Evolutionary conservation across 371 early-diverging fungal species (phyloP).

Genomic region (Lichtheimia ornata): DNA sequence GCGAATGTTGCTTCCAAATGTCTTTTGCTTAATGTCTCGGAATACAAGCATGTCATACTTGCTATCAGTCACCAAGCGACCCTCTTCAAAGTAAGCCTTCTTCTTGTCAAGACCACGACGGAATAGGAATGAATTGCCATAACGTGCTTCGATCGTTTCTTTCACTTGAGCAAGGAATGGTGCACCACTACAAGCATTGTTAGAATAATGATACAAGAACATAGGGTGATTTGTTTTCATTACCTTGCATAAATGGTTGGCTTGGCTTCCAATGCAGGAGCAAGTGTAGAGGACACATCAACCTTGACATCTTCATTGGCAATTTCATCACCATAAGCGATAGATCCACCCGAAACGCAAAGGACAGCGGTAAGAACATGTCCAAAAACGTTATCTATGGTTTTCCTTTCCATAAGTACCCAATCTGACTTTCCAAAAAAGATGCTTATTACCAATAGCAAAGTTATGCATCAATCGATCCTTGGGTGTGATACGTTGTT

Average conservation of each 20-base stretch:
- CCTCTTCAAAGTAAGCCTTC: constrained; percentile 32
- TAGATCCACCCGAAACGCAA: constrained; percentile 60
- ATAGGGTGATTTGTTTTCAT: neutral
- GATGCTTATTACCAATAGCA: constrained; percentile 36
- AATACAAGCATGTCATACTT: constrained; percentile 54
- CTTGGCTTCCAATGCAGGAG: constrained; percentile 49
- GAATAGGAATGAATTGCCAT: constrained; percentile 50
- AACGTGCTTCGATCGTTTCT: constrained; percentile 32
- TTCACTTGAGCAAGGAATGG: constrained; percentile 34
- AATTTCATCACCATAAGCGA: constrained; percentile 72
- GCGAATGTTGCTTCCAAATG: constrained; percentile 88
- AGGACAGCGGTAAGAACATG: constrained; percentile 27
- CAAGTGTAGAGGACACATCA: constrained; percentile 19
- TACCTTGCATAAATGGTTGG: constrained; percentile 80
- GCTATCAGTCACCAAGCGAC: constrained; percentile 45
- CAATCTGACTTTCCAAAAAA: neutral
- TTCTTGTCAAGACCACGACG: constrained; percentile 45
- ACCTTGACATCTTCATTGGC: constrained; percentile 65
- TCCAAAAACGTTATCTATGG: constrained; percentile 41
- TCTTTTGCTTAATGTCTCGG: constrained; percentile 48
- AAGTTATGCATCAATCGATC: constrained; percentile 43
- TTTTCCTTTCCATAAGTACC: neutral
- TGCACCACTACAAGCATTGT: constrained; percentile 38
- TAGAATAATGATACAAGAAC: too few relatives aligned
- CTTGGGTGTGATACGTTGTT: constrained; percentile 36